Evolutionary conservation across 1,284 basidiomycete species (phyloP).

Genomic region (Naganishia sp.): DNA sequence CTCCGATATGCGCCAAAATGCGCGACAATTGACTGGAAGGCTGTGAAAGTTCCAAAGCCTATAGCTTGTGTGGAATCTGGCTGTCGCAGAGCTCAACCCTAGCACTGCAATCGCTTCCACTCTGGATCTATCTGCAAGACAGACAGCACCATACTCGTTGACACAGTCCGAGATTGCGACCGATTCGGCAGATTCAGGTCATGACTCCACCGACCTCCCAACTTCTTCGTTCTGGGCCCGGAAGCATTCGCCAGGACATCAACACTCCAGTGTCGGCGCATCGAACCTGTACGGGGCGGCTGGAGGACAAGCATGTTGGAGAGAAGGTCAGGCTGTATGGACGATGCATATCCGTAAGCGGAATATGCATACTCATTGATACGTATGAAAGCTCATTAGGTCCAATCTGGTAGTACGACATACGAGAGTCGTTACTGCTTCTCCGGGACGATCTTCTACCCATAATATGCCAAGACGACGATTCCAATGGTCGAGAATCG

Average conservation of each 20-base stretch:
- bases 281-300: slow-evolving; percentile 7
- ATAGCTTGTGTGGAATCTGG: too few relatives aligned
- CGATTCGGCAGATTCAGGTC: too few relatives aligned
- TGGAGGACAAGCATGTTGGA: slow-evolving; percentile 16
- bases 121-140: too few relatives aligned
- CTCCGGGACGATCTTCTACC: slow-evolving; percentile 16
- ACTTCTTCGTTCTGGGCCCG: neutral
- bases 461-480: too few relatives aligned
- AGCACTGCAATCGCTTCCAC: too few relatives aligned
- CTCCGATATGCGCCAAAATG: neutral
- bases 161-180: too few relatives aligned
- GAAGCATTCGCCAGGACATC: slow-evolving; percentile 11
- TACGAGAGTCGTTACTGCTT: neutral
- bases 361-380: neutral
- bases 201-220: slow-evolving; percentile 5
- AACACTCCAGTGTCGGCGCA: slow-evolving; percentile 17
- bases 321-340: slow-evolving; percentile 17
- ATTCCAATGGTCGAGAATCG: neutral
- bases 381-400: neutral
- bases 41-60: too few relatives aligned
- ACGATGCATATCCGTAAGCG: slow-evolving; percentile 17
- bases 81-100: too few relatives aligned
- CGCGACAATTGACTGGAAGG: too few relatives aligned
- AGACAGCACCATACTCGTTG: too few relatives aligned
- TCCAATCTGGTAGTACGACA: neutral